These are phyloP conservation scores for Quercus phellos DNA, from an alignment of 331 rosid species.

Conservation along the genomic window DNA sequence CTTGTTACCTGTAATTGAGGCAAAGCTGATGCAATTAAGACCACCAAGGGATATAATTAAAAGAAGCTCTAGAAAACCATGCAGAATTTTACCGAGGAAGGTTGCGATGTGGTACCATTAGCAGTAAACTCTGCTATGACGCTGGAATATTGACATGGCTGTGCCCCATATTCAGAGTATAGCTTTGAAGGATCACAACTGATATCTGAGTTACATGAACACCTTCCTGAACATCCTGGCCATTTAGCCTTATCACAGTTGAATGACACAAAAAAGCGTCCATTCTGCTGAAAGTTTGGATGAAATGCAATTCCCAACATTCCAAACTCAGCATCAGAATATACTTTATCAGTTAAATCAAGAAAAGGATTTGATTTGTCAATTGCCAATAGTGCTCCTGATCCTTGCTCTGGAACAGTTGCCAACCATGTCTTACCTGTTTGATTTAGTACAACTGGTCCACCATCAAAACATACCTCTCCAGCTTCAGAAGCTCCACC, in stretches of 20 bases:
- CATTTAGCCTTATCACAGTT: conserved; percentile 35
- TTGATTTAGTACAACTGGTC: conserved; percentile 21
- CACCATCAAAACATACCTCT: conserved; percentile 26
- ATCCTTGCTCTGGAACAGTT: conserved; percentile 22
- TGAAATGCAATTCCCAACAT: conserved; percentile 40
- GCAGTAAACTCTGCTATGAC: conserved; percentile 32
- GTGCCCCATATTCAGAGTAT: conserved; percentile 18
- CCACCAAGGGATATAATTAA: neutral
- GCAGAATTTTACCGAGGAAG: neutral
- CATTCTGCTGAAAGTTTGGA: conserved; percentile 23
- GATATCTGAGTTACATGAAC: conserved; percentile 34
- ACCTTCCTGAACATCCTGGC: conserved; percentile 33
- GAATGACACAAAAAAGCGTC: conserved; percentile 33
- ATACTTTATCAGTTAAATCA: conserved; percentile 28
- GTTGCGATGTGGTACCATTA: conserved; percentile 15
- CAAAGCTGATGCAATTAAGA: neutral
- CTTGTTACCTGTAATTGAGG: conserved; percentile 13
- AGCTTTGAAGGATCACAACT: conserved; percentile 30
- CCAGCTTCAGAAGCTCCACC: conserved; percentile 26
- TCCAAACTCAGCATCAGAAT: conserved; percentile 24
- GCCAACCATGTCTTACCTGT: conserved; percentile 28
- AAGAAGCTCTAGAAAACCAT: neutral
- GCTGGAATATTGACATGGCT: conserved; percentile 33
- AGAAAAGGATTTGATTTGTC: conserved; percentile 30
- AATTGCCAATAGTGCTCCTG: conserved; percentile 18